These are phyloP conservation scores for Sindora glabra DNA, from an alignment of 306 rosid species.

Conservation along the genomic window DNA sequence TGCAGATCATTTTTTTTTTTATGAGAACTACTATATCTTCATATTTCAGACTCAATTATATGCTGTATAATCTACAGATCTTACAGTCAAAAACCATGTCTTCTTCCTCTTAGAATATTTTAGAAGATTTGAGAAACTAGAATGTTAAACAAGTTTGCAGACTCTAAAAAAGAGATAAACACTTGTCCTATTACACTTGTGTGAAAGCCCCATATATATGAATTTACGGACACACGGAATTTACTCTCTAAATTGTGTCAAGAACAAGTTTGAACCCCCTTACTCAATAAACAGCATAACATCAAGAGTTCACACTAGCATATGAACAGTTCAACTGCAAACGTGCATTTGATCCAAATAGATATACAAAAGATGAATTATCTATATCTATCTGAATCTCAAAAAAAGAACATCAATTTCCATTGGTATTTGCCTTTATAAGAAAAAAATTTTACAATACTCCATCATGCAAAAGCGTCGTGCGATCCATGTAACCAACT, in stretches of 20 bases:
- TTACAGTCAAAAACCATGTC: not conserved
- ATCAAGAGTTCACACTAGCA: not conserved
- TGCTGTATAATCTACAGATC: not conserved
- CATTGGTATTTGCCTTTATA: not conserved
- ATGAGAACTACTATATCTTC: not conserved
- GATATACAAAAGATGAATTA: not conserved
- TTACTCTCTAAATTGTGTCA: too few species aligned
- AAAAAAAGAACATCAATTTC: not conserved
- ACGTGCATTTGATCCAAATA: not conserved
- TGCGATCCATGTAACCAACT: too few species aligned
- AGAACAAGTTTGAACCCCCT: too few species aligned
- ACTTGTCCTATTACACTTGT: too few species aligned
- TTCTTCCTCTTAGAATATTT: not conserved
- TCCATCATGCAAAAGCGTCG: too few species aligned
- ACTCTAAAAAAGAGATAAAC: too few species aligned
- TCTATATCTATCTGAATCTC: not conserved
- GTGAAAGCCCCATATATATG: too few species aligned
- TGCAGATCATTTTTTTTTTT: not conserved
- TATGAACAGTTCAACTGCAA: not conserved
- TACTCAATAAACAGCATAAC: not conserved
- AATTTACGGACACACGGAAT: too few species aligned
- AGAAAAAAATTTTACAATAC: not conserved
- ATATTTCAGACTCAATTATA: conserved; percentile 4
- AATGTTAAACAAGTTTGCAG: too few species aligned
- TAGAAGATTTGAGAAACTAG: too few species aligned